Evolutionary conservation across 2,329 filamentous ascomycete genomes (phyloP), one percentile per base, ranked within the genome.

Genomic region (Colletotrichum lentis): DNA sequence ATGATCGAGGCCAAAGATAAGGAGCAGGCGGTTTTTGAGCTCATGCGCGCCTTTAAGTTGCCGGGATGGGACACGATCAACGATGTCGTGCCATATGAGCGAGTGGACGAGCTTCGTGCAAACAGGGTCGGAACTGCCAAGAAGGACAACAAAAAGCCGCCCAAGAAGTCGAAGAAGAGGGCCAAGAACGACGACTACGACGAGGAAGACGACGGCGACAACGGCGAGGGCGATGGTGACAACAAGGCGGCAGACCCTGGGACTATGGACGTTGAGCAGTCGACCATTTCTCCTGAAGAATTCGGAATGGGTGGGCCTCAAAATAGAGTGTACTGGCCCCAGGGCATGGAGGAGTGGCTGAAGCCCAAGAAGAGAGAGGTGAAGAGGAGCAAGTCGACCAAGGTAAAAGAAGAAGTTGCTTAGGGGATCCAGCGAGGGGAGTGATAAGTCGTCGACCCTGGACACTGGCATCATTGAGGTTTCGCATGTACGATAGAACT

Each of bases 1-100:
- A 98, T 98, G 95, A 97, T 98, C 69, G 95, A 98, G 80, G 95
- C 95, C 55, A 98, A 98, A 77, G 95, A 97, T 76, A 98, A 98
- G 79, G 95, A 98, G 77, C 95, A 98, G 78, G 94, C 95, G 0
- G 93, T 97, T 0, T 97, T 98, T 73, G 93, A 97, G 71, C 84
- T 98, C 20, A 97, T 97, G 94, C 86, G 91, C 24, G 94, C 85
- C 0, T 97, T 94, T 77, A 94, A 90, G 73, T 83, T 98, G 0
- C 92, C 94, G 0, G 94, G 94, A 0, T 92, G 89, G 79, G 84
- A 96, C 22, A 85, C 80, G 0, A 88, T 96, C 75, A 91, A 91
- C 72, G 89, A 96, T 62, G 82, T 98, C 1, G 82, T 95, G 2
- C 94, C 94, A 0, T 86, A 94, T 75, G 87, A 90, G 65, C 86